phyloP scores from a whole-genome alignment of 257 asterid genomes.

The Solanum tacnaense region DNA sequence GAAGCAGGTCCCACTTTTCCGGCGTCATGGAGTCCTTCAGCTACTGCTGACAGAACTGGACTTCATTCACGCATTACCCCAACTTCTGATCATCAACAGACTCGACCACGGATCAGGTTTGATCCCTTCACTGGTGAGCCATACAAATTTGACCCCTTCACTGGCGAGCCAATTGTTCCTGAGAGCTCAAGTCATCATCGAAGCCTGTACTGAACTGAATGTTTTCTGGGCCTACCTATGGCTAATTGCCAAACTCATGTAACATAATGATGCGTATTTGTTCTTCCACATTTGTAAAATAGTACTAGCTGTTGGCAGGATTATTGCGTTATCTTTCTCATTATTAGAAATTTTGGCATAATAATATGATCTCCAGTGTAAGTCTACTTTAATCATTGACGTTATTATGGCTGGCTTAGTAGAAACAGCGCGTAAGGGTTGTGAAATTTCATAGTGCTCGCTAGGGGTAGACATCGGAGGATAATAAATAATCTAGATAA shows the following conservation, averaged over 20 bases:
- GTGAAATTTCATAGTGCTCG: not conserved
- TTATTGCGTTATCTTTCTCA: not conserved
- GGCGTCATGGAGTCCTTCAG: constrained; percentile 21
- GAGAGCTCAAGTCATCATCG: constrained; percentile 9
- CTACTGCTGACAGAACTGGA: constrained; percentile 23
- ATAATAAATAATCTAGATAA: not conserved
- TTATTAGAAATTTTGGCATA: not conserved
- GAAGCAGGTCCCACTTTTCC: constrained; percentile 19
- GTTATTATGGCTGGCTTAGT: not conserved
- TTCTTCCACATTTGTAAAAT: not conserved
- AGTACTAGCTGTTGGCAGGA: not conserved
- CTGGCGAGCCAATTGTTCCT: constrained; percentile 72
- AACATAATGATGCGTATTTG: not conserved
- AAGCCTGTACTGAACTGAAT: not conserved
- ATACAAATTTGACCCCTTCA: constrained; percentile 87
- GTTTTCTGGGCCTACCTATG: not conserved
- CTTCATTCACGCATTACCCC: constrained; percentile 6
- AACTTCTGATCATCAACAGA: constrained; percentile 16
- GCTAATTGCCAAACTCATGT: not conserved
- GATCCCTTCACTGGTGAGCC: constrained; percentile 88
- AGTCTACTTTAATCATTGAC: not conserved
- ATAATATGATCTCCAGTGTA: not conserved
- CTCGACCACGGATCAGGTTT: constrained; percentile 55
- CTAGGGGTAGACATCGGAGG: not conserved
- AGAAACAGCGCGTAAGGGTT: not conserved